These are phyloP conservation scores for Penicillium diatomitis DNA, from an alignment of 495 filamentous ascomycete genomes.

Conservation along the genomic window DNA sequence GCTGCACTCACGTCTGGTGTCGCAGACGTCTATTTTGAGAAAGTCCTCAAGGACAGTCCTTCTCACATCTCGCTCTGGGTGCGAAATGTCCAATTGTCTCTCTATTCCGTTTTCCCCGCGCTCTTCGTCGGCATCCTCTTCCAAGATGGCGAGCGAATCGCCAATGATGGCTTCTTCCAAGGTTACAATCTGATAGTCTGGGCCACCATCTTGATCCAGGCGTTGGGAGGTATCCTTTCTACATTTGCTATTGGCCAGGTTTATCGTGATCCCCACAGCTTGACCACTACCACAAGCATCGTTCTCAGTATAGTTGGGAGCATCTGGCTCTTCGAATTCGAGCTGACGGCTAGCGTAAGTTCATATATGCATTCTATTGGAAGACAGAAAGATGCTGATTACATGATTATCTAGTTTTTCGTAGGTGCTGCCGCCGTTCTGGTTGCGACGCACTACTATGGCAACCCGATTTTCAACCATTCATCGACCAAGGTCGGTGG, in stretches of 20 bases:
- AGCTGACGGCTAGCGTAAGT: slow-evolving; percentile 61
- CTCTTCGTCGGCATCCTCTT: slow-evolving; percentile 78
- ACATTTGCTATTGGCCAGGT: slow-evolving; percentile 81
- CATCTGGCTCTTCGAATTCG: slow-evolving; percentile 73
- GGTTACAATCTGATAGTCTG: slow-evolving; percentile 91
- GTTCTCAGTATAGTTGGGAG: slow-evolving; percentile 77
- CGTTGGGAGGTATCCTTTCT: slow-evolving; percentile 70
- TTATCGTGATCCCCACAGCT: slow-evolving; percentile 60
- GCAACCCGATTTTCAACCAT: slow-evolving; percentile 26
- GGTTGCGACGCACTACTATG: slow-evolving; percentile 78
- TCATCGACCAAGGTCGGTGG: slow-evolving; percentile 38
- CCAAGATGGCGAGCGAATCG: slow-evolving; percentile 77
- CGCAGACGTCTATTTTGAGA: slow-evolving; percentile 90
- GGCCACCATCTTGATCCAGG: slow-evolving; percentile 74
- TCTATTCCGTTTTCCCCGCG: slow-evolving; percentile 84
- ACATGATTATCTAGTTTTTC: slow-evolving; percentile 53
- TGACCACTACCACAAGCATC: slow-evolving; percentile 85
- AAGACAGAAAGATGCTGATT: slow-evolving; percentile 11
- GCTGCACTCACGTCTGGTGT: slow-evolving; percentile 72
- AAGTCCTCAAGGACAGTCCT: slow-evolving; percentile 76
- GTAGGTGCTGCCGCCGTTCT: slow-evolving; percentile 70
- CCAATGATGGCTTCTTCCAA: slow-evolving; percentile 77
- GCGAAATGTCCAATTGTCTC: slow-evolving; percentile 84
- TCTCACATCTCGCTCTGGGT: slow-evolving; percentile 72
- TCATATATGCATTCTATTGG: slow-evolving; percentile 1